These are phyloP conservation scores for Lanmaoa rubissima DNA, from an alignment of 768 basidiomycete genomes.

Conservation along the genomic window DNA sequence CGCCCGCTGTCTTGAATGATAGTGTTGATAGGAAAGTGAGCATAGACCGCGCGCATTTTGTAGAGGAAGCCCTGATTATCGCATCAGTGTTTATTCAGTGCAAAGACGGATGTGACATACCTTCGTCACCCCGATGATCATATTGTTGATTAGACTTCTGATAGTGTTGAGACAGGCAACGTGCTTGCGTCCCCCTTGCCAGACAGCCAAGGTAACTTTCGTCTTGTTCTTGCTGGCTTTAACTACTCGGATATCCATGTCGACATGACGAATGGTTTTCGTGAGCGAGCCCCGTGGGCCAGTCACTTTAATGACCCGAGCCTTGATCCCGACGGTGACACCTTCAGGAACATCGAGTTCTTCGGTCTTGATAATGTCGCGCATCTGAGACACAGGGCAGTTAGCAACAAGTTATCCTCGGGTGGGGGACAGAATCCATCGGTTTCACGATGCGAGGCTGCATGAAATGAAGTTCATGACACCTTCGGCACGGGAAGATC, in stretches of 20 bases:
- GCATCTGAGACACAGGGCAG: conserved; percentile 57
- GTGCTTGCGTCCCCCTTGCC: conserved; percentile 98
- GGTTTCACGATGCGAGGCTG: background rate
- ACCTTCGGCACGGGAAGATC: background rate
- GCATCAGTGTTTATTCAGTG: conserved; percentile 3
- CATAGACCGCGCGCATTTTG: conserved; percentile 99
- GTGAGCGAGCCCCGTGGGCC: conserved; percentile 92
- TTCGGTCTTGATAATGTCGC: conserved; percentile 91
- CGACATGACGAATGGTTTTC: conserved; percentile 89
- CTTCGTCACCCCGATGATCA: conserved; percentile 97
- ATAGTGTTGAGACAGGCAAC: conserved; percentile 98
- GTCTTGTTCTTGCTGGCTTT: conserved; percentile 64
- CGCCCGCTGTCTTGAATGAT: conserved; percentile 79
- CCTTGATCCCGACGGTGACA: conserved; percentile 85
- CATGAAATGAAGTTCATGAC: conserved; percentile 2
- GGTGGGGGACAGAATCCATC: conserved; percentile 40
- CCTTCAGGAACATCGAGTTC: conserved; percentile 85
- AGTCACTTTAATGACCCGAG: conserved; percentile 86
- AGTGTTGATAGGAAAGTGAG: conserved; percentile 99
- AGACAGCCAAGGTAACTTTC: conserved; percentile 88
- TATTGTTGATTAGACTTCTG: conserved; percentile 92
- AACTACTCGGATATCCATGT: conserved; percentile 88
- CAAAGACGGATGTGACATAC: conserved; percentile 35
- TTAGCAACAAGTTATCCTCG: conserved; percentile 35
- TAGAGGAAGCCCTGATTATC: conserved; percentile 87